phyloP scores from a whole-genome alignment of 2,329 filamentous ascomycete species.

The Microdochium paspali region DNA sequence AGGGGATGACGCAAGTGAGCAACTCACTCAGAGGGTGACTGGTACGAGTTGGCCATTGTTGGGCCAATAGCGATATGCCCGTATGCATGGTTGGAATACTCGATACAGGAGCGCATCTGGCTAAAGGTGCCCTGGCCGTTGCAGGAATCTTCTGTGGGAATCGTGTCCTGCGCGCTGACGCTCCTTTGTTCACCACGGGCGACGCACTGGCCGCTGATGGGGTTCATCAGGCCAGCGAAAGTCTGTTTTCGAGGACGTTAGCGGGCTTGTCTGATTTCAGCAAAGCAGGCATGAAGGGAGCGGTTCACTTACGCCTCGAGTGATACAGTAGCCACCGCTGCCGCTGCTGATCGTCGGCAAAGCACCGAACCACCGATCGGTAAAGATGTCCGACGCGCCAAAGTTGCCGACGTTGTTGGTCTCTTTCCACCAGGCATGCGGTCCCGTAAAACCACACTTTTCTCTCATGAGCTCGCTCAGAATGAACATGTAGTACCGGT shows the following conservation, averaged over 20 bases:
- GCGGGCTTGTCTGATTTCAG: no score
- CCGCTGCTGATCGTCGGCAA: constrained; percentile 14
- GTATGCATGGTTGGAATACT: constrained; percentile 18
- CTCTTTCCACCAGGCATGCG: constrained; percentile 23
- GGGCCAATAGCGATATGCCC: constrained; percentile 22
- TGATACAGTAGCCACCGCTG: constrained; percentile 14
- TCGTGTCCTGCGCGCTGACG: neutral
- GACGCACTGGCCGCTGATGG: constrained; percentile 19
- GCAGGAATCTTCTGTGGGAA: constrained; percentile 5
- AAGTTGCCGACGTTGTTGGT: constrained; percentile 21
- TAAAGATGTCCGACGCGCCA: constrained; percentile 16
- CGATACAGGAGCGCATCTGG: constrained; percentile 4
- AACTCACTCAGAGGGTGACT: constrained; percentile 14
- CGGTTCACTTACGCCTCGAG: no score
- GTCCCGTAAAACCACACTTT: constrained; percentile 20
- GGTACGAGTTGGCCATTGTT: constrained; percentile 19
- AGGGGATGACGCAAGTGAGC: no score
- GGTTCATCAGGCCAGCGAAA: constrained; percentile 7
- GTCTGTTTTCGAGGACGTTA: no score
- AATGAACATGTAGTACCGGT: constrained; percentile 21
- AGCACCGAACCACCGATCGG: constrained; percentile 17
- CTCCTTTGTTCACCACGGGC: constrained; percentile 11
- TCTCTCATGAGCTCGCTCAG: constrained; percentile 19
- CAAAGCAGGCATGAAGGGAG: no score
- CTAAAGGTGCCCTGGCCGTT: constrained; percentile 2